Evolutionary conservation across 1,139 yeast species (phyloP).

Genomic region (Saccharomyces hybrid): DNA sequence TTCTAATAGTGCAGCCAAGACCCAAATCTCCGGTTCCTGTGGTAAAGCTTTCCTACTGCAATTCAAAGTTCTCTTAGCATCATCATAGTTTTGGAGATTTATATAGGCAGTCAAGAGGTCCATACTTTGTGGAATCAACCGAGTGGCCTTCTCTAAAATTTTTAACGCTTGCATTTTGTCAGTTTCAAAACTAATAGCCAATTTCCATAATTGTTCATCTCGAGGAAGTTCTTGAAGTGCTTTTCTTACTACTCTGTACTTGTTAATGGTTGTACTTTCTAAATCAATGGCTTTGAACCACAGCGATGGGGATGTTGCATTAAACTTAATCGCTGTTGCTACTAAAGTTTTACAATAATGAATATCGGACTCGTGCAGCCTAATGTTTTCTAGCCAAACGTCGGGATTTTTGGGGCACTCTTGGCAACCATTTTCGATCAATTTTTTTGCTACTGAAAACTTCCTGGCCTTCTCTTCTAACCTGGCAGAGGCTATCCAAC

Average conservation of each 20-base stretch:
- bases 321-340: slow-evolving; percentile 55
- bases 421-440: slow-evolving; percentile 67
- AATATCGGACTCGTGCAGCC: slow-evolving; percentile 49
- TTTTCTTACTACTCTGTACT: slow-evolving; percentile 52
- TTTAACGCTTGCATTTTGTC: slow-evolving; percentile 44
- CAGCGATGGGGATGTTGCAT: slow-evolving; percentile 48
- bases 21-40: slow-evolving; percentile 55
- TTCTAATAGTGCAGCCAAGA: slow-evolving; percentile 63
- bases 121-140: slow-evolving; percentile 56
- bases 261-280: slow-evolving; percentile 49
- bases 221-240: slow-evolving; percentile 50
- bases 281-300: slow-evolving; percentile 69
- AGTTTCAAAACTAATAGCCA: slow-evolving; percentile 43
- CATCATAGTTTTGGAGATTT: slow-evolving; percentile 37
- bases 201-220: slow-evolving; percentile 46
- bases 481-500: slow-evolving; percentile 86
- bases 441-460: slow-evolving; percentile 46
- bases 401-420: slow-evolving; percentile 60
- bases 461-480: slow-evolving; percentile 63
- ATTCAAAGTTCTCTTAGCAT: slow-evolving; percentile 49
- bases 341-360: slow-evolving; percentile 48
- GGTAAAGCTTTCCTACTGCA: slow-evolving; percentile 51
- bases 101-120: slow-evolving; percentile 56
- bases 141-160: slow-evolving; percentile 60
- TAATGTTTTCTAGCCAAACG: slow-evolving; percentile 75